A percentile compares a stretch with the other conserved stretches of the same genome.
phyloP scores from a whole-genome alignment of 2,329 filamentous ascomycete species.

The Aspergillus alliaceus region DNA sequence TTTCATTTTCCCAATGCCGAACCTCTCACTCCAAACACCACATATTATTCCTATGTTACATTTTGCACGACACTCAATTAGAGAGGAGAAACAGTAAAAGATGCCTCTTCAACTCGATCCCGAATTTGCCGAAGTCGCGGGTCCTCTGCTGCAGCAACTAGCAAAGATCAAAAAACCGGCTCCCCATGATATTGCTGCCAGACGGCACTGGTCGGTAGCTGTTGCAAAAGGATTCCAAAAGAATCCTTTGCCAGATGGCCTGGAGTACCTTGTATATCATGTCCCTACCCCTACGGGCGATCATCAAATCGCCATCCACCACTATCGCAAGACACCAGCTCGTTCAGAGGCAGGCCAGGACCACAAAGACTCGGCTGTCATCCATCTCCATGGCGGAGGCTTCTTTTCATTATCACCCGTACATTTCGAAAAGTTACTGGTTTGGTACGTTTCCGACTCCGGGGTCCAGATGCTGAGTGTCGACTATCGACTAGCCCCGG shows the following conservation, averaged over 20 bases:
- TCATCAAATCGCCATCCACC: conserved; percentile 11
- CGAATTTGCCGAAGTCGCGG: conserved; percentile 12
- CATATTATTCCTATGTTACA: no score
- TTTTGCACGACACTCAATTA: not conserved
- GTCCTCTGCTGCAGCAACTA: conserved; percentile 7
- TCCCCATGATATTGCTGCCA: not conserved
- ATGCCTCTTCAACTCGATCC: conserved; percentile 18
- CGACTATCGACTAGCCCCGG: conserved; percentile 48
- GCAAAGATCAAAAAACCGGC: conserved; percentile 1
- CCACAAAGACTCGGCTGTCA: conserved; percentile 25
- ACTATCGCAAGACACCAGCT: conserved; percentile 8
- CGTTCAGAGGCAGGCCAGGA: not conserved
- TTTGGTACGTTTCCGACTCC: conserved; percentile 23
- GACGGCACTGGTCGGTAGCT: not conserved
- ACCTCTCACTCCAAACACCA: no score
- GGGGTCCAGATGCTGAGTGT: conserved; percentile 37
- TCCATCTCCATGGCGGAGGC: conserved; percentile 46
- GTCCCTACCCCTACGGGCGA: not conserved
- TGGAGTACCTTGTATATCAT: conserved; percentile 13
- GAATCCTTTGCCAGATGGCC: conserved; percentile 3
- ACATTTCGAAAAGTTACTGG: conserved; percentile 23
- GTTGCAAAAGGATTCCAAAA: not conserved
- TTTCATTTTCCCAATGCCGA: no score
- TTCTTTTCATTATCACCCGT: conserved; percentile 34
- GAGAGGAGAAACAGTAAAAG: not conserved